Base-by-base conservation (phyloP, 164 flowering plant genomes). In the Aristolochia contorta region DNA sequence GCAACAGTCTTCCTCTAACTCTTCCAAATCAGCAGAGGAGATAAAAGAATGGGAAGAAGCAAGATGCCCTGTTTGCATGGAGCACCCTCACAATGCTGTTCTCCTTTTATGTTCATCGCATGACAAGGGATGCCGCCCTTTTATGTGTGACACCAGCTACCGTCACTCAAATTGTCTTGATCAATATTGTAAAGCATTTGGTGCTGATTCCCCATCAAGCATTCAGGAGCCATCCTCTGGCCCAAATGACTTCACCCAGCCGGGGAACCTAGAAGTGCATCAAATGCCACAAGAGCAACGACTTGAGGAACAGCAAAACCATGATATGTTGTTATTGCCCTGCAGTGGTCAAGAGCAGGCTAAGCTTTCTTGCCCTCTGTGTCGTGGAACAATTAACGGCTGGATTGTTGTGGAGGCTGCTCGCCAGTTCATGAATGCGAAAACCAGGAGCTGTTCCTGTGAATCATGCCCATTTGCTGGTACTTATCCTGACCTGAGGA, bases 51-150 rank as follows among this genome's bases (percentile, higher is more conserved):
- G 96, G 98, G 96, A 89, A 72, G 95, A 89, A 43, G 85, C 86
- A 13, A 72, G 87, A 63, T 92, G 98, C 74, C 89, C 98, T 51
- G 92, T 92, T n/a, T 92, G 98, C 67, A 84, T 92, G 91, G 98
- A 92, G 52, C 95, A 85, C 68, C 98, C 98, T 41, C 98, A 89
- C 67, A 92, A 92, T 77, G 96, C 95, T 12, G 82, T 89, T 48
- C 83, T 92, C 16, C 86, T 92, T 50, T 46, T 81, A 7, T 89
- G 98, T 68, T 69, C 96, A 3, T 89, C 96, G 49, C 77, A 76
- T 66, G 82, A 83, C 13, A 91, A 84, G 65, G 98, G 98, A 1
- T 92, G 98, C 61, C 95, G 85, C 12, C 93, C 98, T 20, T 92
- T 71, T 71, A 87, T 92, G 91, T 92, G 98, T 67, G 89, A 87